Conservation (phyloP, 176 grass and related monocot genomes). For the Lolium rigidum region DNA sequence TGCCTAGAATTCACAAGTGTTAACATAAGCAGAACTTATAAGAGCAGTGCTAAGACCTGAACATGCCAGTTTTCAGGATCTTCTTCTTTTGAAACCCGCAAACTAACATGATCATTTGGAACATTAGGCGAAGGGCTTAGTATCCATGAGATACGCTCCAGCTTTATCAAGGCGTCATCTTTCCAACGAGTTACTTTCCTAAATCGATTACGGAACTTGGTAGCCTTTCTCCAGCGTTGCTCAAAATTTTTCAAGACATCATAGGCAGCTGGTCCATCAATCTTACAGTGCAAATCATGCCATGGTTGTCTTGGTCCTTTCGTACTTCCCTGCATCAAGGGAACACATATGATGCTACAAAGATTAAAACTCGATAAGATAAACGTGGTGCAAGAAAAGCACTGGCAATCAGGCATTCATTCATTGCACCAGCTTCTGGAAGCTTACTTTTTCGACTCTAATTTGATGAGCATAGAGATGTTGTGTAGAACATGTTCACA, state of each 20-base stretch:
- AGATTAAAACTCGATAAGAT: not conserved
- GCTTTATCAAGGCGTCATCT: conserved; percentile 90
- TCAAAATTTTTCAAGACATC: conserved; percentile 96
- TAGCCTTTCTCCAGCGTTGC: conserved; percentile 87
- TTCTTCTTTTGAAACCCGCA: conserved; percentile 69
- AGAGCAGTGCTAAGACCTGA: conserved; percentile 58
- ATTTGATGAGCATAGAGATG: conserved; percentile 24
- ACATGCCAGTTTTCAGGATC: conserved; percentile 94
- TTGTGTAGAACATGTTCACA: conserved; percentile 32
- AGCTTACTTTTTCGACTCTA: not conserved
- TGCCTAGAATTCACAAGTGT: conserved; percentile 18
- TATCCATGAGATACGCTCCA: conserved; percentile 98
- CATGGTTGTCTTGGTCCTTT: conserved; percentile 97
- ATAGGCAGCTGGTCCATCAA: conserved; percentile 93
- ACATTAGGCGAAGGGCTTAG: conserved; percentile 68
- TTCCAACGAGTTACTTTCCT: conserved; percentile 67
- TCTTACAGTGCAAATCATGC: conserved; percentile 97
- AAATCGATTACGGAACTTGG: conserved; percentile 75
- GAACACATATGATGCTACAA: conserved; percentile 28
- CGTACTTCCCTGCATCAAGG: conserved; percentile 53
- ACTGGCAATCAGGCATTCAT: not conserved
- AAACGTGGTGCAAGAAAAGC: not conserved
- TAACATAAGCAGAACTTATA: conserved; percentile 32
- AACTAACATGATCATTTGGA: conserved; percentile 66
- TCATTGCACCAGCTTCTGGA: not conserved